Conservation (phyloP, 441 rosid species). For the Jatropha podagrica region DNA sequence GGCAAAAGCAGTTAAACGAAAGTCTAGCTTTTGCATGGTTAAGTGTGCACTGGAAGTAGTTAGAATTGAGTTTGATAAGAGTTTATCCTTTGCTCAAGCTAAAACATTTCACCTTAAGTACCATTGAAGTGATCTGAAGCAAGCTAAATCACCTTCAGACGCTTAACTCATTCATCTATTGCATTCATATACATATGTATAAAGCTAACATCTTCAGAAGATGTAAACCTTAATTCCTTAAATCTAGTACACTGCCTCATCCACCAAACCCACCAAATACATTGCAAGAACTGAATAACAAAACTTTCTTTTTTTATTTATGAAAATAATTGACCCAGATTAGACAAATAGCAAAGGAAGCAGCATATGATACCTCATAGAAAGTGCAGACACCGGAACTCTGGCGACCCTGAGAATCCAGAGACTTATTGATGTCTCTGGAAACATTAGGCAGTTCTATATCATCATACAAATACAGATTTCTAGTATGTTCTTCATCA, state of each 20-base stretch:
- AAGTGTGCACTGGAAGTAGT: neutral
- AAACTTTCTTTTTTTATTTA: no score
- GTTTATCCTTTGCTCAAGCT: conserved; percentile 1
- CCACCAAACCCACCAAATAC: neutral
- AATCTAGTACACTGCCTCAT: neutral
- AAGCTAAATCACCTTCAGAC: neutral
- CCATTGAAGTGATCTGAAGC: neutral
- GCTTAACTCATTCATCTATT: conserved; percentile 3
- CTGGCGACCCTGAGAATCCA: conserved; percentile 34
- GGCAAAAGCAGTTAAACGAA: neutral
- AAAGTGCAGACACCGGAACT: conserved; percentile 48
- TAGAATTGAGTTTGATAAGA: neutral
- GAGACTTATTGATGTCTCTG: conserved; percentile 45
- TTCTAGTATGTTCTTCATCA: conserved; percentile 53
- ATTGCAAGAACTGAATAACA: neutral
- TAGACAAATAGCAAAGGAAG: neutral
- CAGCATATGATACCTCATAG: conserved; percentile 41
- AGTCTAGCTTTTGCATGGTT: neutral
- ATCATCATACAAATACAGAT: conserved; percentile 44
- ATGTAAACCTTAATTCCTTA: neutral
- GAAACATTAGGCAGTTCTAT: conserved; percentile 50
- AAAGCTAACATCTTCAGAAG: neutral
- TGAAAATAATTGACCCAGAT: neutral
- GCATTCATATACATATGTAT: neutral
- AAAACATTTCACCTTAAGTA: neutral